Percentiles rank a stretch among this genome's conserved stretches.
These are phyloP conservation scores for Phaffomyces antillensis DNA, from an alignment of 805 yeast genomes.

Conservation along the genomic window DNA sequence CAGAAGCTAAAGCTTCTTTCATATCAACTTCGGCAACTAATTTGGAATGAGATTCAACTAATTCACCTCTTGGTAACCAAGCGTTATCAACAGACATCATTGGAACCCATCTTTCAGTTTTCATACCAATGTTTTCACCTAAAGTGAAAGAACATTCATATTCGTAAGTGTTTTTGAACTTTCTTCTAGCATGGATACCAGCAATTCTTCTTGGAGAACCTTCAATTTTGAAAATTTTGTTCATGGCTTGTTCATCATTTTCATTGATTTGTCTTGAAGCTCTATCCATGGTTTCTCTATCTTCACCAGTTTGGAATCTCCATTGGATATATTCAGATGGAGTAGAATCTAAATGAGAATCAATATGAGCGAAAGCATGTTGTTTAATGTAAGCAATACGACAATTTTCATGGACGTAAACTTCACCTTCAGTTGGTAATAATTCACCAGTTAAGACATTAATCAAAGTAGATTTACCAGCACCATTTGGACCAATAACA, in stretches of 20 bases:
- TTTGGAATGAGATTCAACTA: constrained; percentile 95
- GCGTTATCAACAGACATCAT: constrained; percentile 99
- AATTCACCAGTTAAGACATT: constrained; percentile 99
- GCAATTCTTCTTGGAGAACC: constrained; percentile 97
- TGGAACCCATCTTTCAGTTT: constrained; percentile 98
- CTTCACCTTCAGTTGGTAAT: constrained; percentile 97
- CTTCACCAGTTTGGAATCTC: constrained; percentile 99
- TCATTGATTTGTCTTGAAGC: constrained; percentile 98
- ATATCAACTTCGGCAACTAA: constrained; percentile 99
- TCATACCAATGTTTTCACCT: constrained; percentile 99
- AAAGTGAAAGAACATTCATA: constrained; percentile 96
- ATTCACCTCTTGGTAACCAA: constrained; percentile 99
- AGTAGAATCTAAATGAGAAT: constrained; percentile 97
- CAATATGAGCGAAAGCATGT: constrained; percentile 99
- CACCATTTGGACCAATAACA: constrained; percentile 99
- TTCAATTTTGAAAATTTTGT: constrained; percentile 98
- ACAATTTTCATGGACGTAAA: constrained; percentile 98
- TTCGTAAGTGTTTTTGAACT: constrained; percentile 99
- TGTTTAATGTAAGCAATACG: constrained; percentile 99
- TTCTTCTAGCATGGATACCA: constrained; percentile 93
- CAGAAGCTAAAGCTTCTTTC: constrained; percentile 99
- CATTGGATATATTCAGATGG: constrained; percentile 99
- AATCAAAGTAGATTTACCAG: constrained; percentile 98
- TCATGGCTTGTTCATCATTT: constrained; percentile 95
- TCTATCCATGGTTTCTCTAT: constrained; percentile 99